Evolutionary conservation across 1,284 basidiomycete genomes (phyloP).

Genomic region (Phylloboletellus chloephorus): DNA sequence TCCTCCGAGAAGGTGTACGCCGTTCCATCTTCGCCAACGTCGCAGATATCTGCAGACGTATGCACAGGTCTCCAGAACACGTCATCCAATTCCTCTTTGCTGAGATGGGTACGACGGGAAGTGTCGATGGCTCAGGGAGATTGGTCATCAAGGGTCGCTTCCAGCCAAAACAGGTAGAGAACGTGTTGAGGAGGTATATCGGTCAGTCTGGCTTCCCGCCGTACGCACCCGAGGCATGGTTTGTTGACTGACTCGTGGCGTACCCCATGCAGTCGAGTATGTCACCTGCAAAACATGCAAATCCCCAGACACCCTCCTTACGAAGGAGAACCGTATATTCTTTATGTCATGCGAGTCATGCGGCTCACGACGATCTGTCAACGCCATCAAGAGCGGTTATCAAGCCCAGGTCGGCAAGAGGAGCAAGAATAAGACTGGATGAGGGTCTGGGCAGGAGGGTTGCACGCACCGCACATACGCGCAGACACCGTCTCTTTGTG

Average conservation of each 20-base stretch:
- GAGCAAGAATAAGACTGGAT: slow-evolving; percentile 51
- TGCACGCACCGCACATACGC: slow-evolving; percentile 1
- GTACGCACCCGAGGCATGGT: background rate
- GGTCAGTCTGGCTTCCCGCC: slow-evolving; percentile 45
- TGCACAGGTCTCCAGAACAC: slow-evolving; percentile 99
- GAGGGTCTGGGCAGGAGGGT: background rate
- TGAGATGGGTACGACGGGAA: slow-evolving; percentile 97
- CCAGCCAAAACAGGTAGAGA: slow-evolving; percentile 99
- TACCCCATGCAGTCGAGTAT: slow-evolving; percentile 74
- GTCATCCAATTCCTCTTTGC: slow-evolving; percentile 97
- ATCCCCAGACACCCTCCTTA: slow-evolving; percentile 93
- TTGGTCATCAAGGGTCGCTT: slow-evolving; percentile 97
- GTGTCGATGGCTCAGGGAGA: slow-evolving; percentile 88
- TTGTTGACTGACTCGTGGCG: slow-evolving; percentile 1
- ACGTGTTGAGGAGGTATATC: slow-evolving; percentile 94
- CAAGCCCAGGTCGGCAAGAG: slow-evolving; percentile 92
- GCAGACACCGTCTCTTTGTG: slow-evolving; percentile 1
- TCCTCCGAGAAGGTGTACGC: slow-evolving; percentile 94
- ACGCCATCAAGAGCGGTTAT: slow-evolving; percentile 98
- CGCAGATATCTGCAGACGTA: slow-evolving; percentile 95
- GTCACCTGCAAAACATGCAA: slow-evolving; percentile 99
- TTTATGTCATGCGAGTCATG: slow-evolving; percentile 98
- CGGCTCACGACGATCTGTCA: slow-evolving; percentile 88
- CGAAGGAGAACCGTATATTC: slow-evolving; percentile 98
- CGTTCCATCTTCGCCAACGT: slow-evolving; percentile 97